Percentiles rank a stretch among this genome's conserved stretches.
Conservation (phyloP, 441 rosid genomes). For the Iberis amara region DNA sequence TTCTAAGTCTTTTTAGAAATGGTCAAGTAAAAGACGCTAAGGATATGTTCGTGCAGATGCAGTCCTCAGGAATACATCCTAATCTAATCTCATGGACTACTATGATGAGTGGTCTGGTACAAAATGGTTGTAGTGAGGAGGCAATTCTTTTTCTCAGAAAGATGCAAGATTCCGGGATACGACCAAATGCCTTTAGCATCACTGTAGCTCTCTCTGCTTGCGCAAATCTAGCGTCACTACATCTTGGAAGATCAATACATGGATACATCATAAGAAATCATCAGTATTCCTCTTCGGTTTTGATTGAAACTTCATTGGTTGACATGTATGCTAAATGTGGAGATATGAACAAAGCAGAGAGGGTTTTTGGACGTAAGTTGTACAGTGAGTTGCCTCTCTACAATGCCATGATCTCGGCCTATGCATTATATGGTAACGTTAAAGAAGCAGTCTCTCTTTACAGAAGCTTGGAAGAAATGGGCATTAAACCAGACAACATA, state of each 20-base stretch:
- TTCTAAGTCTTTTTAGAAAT: constrained; percentile 48
- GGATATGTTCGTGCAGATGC: constrained; percentile 65
- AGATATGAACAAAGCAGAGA: constrained; percentile 35
- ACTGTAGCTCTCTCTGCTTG: constrained; percentile 48
- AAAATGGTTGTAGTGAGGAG: constrained; percentile 39
- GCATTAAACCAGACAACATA: constrained; percentile 41
- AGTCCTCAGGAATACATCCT: constrained; percentile 40
- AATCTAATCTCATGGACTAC: constrained; percentile 50
- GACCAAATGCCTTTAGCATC: constrained; percentile 44
- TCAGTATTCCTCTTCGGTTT: constrained; percentile 27
- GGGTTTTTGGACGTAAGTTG: constrained; percentile 30
- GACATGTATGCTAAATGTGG: constrained; percentile 69
- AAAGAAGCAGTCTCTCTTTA: constrained; percentile 35
- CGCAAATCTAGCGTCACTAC: constrained; percentile 35
- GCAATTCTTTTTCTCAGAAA: constrained; percentile 38
- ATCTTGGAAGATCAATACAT: constrained; percentile 48
- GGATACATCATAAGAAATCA: constrained; percentile 45
- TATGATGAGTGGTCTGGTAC: constrained; percentile 55
- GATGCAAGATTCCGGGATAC: constrained; percentile 55
- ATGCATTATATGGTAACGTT: constrained; percentile 39
- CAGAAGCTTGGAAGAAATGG: constrained; percentile 28
- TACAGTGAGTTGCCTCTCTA: constrained; percentile 34
- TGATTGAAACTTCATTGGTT: constrained; percentile 42
- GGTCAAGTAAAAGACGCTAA: constrained; percentile 48
- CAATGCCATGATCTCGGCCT: constrained; percentile 48